Evolutionary conservation across 192 early-diverging fungal genomes (phyloP).

Genomic region (Dissophora globulifera): DNA sequence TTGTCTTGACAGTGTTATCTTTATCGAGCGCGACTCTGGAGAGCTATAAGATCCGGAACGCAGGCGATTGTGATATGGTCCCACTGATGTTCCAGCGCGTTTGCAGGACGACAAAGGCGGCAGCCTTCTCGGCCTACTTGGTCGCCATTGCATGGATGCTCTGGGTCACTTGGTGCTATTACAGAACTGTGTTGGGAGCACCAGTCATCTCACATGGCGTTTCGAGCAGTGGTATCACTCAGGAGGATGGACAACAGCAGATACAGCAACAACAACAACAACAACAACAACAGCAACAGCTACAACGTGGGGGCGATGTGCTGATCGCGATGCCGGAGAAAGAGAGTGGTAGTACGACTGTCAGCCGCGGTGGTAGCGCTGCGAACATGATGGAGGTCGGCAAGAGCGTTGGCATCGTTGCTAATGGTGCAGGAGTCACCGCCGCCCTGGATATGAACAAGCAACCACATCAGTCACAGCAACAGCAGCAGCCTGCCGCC

Average conservation of each 20-base stretch:
- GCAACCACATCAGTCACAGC: background rate
- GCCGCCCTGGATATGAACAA: too few species aligned
- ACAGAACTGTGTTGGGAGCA: constrained; percentile 2
- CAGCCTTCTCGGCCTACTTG: constrained; percentile 1
- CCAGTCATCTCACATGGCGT: too few species aligned
- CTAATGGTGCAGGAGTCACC: too few species aligned
- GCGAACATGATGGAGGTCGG: too few species aligned
- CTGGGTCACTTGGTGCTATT: constrained; percentile 18
- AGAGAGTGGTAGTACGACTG: too few species aligned
- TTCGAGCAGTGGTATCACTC: too few species aligned
- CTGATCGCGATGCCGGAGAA: too few species aligned
- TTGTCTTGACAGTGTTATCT: background rate
- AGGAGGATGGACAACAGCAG: background rate
- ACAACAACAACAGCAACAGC: background rate
- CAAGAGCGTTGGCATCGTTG: too few species aligned
- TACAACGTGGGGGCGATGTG: too few species aligned
- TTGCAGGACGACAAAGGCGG: constrained; percentile 23
- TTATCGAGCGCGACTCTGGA: constrained; percentile 4
- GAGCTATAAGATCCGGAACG: constrained; percentile 15
- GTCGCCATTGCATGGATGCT: constrained; percentile 1
- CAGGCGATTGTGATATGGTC: background rate
- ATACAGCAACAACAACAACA: background rate
- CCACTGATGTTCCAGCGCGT: background rate
- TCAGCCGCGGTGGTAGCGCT: too few species aligned
- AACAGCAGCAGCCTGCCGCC: too few species aligned